Base-by-base conservation (phyloP, 352 stramenopile species). In the Globisporangium apiculatum region DNA sequence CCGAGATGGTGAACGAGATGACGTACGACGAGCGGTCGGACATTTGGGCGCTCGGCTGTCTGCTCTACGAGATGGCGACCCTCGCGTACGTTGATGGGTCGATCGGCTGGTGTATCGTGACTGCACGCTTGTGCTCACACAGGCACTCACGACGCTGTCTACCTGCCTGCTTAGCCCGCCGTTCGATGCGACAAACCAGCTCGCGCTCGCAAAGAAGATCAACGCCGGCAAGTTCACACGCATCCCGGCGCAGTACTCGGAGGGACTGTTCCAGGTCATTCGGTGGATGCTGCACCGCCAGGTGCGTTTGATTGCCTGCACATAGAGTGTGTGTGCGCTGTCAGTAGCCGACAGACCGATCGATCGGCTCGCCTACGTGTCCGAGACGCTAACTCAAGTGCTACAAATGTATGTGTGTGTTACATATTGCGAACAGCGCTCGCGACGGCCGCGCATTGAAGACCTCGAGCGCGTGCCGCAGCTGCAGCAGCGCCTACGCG, bases 161-260 rank as follows among this genome's bases (percentile, higher is more conserved):
- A 31, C 24, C 24, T 31, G 3, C 24, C 2, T 31, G 24, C 43
- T 17, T n/a, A 85, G 79, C 8, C 91, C 91, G 35, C 91, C 91
- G 42, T 98, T 98, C 61, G 87, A 97, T 48, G 91, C 90, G 9
- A 91, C 84, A 5, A 97, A 97, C 66, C 89, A 97, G 60, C 67
- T 97, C 31, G 86, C 90, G 55, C 68, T 98, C 15, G 90, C 91
- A 38, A 95, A 97, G 68, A 97, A 97, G 60, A 98, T 98, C 70
- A 97, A 96, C 57, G 83, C 86, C 35, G 87, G 90, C 66, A 94
- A 94, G 63, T 97, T 97, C 61, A 78, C 76, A 35, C 84, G 87
- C 36, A 97, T 98, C 60, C 90, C 91, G 9, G 76, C 79, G 38
- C 75, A 90, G 58, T 98, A 97, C 77, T 95, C 84, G 46, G 88